A percentile compares a stretch with the other conserved stretches of the same genome.
Evolutionary conservation across 1,139 yeast genomes (phyloP).

Genomic region (Cylindricascospora bacillispora): DNA sequence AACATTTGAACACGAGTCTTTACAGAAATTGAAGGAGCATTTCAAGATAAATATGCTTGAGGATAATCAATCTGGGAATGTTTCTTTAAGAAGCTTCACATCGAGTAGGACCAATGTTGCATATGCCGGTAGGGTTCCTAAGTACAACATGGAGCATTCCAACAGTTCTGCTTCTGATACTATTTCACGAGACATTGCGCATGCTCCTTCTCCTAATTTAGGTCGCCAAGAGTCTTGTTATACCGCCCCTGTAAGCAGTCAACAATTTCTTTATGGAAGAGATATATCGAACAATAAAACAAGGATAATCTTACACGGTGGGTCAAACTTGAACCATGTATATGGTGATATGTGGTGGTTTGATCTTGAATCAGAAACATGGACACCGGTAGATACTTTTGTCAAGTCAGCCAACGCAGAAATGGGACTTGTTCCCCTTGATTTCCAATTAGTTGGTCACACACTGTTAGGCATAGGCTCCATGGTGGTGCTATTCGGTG

Average conservation of each 20-base stretch:
- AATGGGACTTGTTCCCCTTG: constrained; percentile 6
- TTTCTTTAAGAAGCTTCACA: constrained; percentile 3
- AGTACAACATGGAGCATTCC: background rate
- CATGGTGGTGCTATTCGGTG: constrained; percentile 18
- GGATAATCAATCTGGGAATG: constrained; percentile 3
- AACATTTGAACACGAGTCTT: constrained; percentile 8
- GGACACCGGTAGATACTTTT: constrained; percentile 26
- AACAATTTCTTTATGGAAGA: background rate
- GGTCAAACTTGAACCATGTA: constrained; percentile 30
- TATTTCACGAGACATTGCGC: background rate
- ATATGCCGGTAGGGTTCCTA: background rate
- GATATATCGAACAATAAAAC: constrained; percentile 4
- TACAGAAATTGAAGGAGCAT: constrained; percentile 12
- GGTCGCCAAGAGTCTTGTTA: background rate
- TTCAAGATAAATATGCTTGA: constrained; percentile 13
- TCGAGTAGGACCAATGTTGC: background rate
- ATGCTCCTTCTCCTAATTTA: background rate
- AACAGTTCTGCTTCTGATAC: background rate
- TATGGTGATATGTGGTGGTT: constrained; percentile 39
- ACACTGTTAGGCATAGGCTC: constrained; percentile 16
- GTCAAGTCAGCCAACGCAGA: constrained; percentile 6
- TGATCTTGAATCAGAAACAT: constrained; percentile 29
- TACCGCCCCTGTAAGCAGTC: constrained; percentile 2
- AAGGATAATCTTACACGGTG: constrained; percentile 32
- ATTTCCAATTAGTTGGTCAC: constrained; percentile 21